Evolutionary conservation across 768 basidiomycete genomes (phyloP).

Genomic region (Gloeophyllum trabeum): DNA sequence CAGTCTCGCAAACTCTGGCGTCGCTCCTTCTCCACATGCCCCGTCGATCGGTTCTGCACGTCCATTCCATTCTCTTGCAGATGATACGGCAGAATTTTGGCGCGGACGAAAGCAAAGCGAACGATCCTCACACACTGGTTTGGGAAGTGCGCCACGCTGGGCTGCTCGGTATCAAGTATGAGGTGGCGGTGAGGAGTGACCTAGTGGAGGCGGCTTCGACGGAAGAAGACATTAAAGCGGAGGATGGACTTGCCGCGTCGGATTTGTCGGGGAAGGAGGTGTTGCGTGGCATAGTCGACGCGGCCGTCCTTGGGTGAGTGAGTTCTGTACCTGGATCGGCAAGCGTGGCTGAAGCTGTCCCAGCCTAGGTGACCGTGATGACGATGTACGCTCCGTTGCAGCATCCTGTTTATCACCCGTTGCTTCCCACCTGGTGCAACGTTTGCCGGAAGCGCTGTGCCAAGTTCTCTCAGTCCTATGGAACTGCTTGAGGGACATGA

Average conservation of each 20-base stretch:
- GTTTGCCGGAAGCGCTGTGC: slow-evolving; percentile 60
- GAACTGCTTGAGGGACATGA: slow-evolving; percentile 85
- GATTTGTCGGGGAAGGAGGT: slow-evolving; percentile 34
- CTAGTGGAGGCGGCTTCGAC: slow-evolving; percentile 58
- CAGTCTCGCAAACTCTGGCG: slow-evolving; percentile 88
- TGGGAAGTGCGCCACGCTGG: slow-evolving; percentile 99
- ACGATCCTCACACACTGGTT: slow-evolving; percentile 35
- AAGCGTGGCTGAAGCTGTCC: too few species aligned
- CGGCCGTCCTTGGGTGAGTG: slow-evolving; percentile 79
- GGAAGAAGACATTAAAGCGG: slow-evolving; percentile 13
- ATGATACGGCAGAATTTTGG: slow-evolving; percentile 91
- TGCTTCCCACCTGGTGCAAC: slow-evolving; percentile 67
- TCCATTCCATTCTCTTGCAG: slow-evolving; percentile 74
- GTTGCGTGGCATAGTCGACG: slow-evolving; percentile 76
- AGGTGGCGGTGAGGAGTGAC: slow-evolving; percentile 88
- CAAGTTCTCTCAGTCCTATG: slow-evolving; percentile 78
- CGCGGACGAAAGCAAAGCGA: slow-evolving; percentile 14
- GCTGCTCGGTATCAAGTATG: slow-evolving; percentile 92
- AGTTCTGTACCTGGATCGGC: not conserved
- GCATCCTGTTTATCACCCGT: slow-evolving; percentile 88
- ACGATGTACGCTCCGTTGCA: slow-evolving; percentile 93
- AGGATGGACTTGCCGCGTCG: slow-evolving; percentile 4
- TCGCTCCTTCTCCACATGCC: slow-evolving; percentile 86
- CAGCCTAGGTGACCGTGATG: slow-evolving; percentile 84
- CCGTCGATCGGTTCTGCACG: slow-evolving; percentile 61